Conservation (phyloP, 148 eudicot genomes). For the Nepenthes gracilis region DNA sequence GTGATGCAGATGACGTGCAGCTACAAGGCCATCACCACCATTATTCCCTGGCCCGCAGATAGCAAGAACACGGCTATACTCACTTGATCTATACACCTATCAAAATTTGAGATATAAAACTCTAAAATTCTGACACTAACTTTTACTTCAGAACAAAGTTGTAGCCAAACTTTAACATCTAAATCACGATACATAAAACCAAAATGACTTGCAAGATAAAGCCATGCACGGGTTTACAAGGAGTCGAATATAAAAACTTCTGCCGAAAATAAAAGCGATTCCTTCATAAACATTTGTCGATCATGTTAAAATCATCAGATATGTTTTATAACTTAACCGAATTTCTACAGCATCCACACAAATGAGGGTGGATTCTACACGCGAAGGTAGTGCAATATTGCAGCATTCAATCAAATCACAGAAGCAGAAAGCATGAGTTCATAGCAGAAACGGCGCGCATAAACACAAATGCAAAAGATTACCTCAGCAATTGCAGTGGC, state of each 20-base stretch:
- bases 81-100: slow-evolving; percentile 69
- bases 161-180: too few species aligned
- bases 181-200: too few species aligned
- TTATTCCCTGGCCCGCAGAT: slow-evolving; percentile 99
- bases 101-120: slow-evolving; percentile 4
- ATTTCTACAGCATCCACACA: too few species aligned
- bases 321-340: too few species aligned
- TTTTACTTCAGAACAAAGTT: too few species aligned
- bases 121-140: background rate
- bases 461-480: background rate
- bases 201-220: too few species aligned
- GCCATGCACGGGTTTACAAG: too few species aligned
- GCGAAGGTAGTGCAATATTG: background rate
- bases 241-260: too few species aligned
- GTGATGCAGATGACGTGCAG: slow-evolving; percentile 91
- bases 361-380: too few species aligned
- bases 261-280: too few species aligned
- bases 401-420: slow-evolving; percentile 1
- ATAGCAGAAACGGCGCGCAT: background rate
- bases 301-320: too few species aligned
- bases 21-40: slow-evolving; percentile 99
- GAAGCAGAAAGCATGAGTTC: background rate
- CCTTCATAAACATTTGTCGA: too few species aligned
- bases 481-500: slow-evolving; percentile 94
- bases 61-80: slow-evolving; percentile 63